Base-by-base conservation (phyloP, 345 rosid species). In the Eucalyptus sp. region DNA sequence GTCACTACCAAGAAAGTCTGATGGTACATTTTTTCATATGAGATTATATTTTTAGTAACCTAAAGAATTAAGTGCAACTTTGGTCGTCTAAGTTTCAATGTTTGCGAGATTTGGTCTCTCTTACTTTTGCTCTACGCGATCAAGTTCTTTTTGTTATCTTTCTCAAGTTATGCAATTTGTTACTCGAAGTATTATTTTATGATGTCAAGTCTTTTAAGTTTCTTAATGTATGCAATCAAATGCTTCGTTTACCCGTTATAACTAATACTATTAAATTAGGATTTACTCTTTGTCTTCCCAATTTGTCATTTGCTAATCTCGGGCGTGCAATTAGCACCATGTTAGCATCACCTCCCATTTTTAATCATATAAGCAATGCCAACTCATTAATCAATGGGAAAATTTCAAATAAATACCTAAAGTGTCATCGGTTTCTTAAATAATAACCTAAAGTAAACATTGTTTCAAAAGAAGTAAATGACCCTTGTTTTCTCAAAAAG, bases 401-500 rank as follows among this genome's bases (percentile, higher is more conserved):
- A 25, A 2, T 58, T 58, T 58, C 22, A 51, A 16, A 51, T 51
- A 51, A 51, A 0, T 16, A 2, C 54, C 3, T 15, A 51, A 51
- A 7, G 8, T 51, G 8, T 51, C 54, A 51, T 51, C 1, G 0
- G 6, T 52, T 52, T 52, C 56, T 52, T 22, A 52, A 52, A 52
- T 7, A 52, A 52, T 52, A 4, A 22, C 24, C 10, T 52, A 52
- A 52, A 7, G 24, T 51, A 51, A 51, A 51, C 4, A 51, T 51
- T 51, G 4, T 17, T 52, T 52, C 8, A 18, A 18, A 52, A 0
- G 2, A 52, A 9, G 56, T 18, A 7, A 51, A 51, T 0, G 22
- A 17, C 1, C 2, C 22, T 7, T 1, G 2, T 51, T 51, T 51
- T 0, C 9, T 51, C 22, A 51, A 52, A 51, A 51, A 51, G 9